Evolutionary conservation across 495 filamentous ascomycete genomes (phyloP).

Genomic region (Neurospora tetrasperma): DNA sequence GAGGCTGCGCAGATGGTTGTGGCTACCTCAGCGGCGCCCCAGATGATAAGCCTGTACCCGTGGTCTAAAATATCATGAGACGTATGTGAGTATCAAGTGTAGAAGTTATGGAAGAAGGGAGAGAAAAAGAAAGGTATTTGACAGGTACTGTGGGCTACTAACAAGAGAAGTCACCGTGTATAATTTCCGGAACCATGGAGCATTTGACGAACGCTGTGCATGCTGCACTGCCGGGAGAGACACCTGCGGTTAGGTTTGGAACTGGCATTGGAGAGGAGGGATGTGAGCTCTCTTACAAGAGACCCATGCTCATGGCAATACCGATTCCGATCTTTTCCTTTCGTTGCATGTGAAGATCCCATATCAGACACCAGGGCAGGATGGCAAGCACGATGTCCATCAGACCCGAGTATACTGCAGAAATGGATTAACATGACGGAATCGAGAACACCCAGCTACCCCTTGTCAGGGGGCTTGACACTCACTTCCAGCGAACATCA

Average conservation of each 20-base stretch:
- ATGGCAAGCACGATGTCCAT: conserved; percentile 28
- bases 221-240: conserved; percentile 13
- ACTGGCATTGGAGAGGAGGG: background rate
- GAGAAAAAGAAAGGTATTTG: background rate
- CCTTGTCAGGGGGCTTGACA: background rate
- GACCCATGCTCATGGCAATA: conserved; percentile 31
- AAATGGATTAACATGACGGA: background rate
- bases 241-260: background rate
- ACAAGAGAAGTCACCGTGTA: conserved; percentile 19
- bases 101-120: background rate
- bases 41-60: conserved; percentile 19
- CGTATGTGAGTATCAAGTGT: background rate
- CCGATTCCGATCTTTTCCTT: conserved; percentile 30
- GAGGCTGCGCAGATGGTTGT: conserved; percentile 27
- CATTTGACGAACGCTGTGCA: conserved; percentile 22
- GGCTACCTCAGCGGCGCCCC: conserved; percentile 22
- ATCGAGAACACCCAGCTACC: background rate
- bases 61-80: conserved; percentile 10
- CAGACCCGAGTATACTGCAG: conserved; percentile 22
- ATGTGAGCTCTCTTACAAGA: conserved; percentile 22
- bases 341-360: conserved; percentile 23
- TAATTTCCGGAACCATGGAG: conserved; percentile 13
- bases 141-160: background rate
- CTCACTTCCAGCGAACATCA: conserved; percentile 18
- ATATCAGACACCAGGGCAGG: conserved; percentile 28